phyloP scores from a whole-genome alignment of 345 rosid genomes.

The Pugionium cornutum region DNA sequence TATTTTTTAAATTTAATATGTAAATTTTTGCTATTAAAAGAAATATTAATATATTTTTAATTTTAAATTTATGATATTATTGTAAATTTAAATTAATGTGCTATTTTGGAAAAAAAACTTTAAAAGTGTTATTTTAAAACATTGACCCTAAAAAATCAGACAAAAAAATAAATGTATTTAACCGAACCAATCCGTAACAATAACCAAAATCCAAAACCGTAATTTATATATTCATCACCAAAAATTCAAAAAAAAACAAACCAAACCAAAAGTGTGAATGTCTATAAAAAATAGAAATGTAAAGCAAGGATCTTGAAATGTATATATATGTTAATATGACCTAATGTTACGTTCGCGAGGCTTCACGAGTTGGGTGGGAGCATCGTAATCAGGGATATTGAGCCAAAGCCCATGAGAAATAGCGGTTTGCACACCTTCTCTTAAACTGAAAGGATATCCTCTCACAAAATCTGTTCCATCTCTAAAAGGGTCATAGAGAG shows the following conservation, averaged over 20 bases:
- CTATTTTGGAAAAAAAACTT: too few relatives aligned
- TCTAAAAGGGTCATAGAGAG: conserved; percentile 50
- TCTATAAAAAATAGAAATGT: neutral
- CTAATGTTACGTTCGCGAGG: conserved; percentile 81
- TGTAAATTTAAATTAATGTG: too few relatives aligned
- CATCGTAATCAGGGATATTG: conserved; percentile 91
- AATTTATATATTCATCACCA: neutral
- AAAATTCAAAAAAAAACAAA: neutral
- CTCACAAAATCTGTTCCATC: conserved; percentile 79
- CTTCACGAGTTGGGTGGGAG: conserved; percentile 90
- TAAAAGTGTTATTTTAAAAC: too few relatives aligned
- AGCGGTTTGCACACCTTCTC: conserved; percentile 80
- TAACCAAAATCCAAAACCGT: too few relatives aligned
- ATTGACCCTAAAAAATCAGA: too few relatives aligned
- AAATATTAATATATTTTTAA: too few relatives aligned
- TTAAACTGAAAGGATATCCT: conserved; percentile 80
- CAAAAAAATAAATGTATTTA: too few relatives aligned
- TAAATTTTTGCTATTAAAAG: too few relatives aligned
- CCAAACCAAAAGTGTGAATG: neutral
- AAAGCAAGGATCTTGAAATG: neutral
- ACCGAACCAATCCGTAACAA: too few relatives aligned
- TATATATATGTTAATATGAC: conserved; percentile 33
- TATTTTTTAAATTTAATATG: too few relatives aligned
- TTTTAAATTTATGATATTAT: too few relatives aligned
- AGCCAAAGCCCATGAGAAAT: conserved; percentile 92